These are phyloP conservation scores for Rhododendron molle DNA, from an alignment of 148 eudicot species.

Conservation along the genomic window DNA sequence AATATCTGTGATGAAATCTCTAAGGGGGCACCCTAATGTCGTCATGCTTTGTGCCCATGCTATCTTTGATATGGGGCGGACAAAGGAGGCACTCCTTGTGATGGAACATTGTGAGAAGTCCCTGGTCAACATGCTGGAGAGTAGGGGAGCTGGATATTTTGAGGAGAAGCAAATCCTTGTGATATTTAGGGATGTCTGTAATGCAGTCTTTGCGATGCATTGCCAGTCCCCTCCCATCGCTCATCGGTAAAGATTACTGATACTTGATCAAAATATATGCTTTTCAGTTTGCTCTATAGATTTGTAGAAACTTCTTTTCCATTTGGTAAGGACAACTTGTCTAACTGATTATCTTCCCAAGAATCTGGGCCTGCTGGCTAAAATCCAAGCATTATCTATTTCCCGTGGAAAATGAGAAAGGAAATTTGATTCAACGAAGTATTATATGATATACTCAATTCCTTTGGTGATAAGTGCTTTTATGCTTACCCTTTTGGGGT, in stretches of 20 bases:
- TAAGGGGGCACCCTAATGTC: slow-evolving; percentile 90
- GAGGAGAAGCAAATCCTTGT: slow-evolving; percentile 79
- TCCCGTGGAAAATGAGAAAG: not conserved
- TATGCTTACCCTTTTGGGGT: not conserved
- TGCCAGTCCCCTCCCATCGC: slow-evolving; percentile 96
- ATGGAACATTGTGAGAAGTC: slow-evolving; percentile 96
- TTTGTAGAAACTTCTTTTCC: slow-evolving; percentile 1
- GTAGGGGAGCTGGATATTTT: slow-evolving; percentile 79
- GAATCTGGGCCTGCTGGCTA: not conserved
- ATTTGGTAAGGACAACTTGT: not conserved
- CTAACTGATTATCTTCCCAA: not conserved
- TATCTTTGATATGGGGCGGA: slow-evolving; percentile 89
- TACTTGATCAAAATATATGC: not conserved
- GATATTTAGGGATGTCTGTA: slow-evolving; percentile 88
- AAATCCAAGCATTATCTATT: not conserved
- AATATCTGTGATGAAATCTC: slow-evolving; percentile 80
- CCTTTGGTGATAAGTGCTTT: not conserved
- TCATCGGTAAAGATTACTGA: slow-evolving; percentile 59
- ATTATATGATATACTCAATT: not conserved
- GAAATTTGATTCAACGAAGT: not conserved
- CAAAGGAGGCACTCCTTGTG: slow-evolving; percentile 84
- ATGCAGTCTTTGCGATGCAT: slow-evolving; percentile 98
- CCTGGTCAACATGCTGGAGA: slow-evolving; percentile 79
- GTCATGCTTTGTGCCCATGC: slow-evolving; percentile 64
- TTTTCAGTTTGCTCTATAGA: not conserved